Conservation (phyloP, 352 stramenopile species). For the Globisporangium spinosum region DNA sequence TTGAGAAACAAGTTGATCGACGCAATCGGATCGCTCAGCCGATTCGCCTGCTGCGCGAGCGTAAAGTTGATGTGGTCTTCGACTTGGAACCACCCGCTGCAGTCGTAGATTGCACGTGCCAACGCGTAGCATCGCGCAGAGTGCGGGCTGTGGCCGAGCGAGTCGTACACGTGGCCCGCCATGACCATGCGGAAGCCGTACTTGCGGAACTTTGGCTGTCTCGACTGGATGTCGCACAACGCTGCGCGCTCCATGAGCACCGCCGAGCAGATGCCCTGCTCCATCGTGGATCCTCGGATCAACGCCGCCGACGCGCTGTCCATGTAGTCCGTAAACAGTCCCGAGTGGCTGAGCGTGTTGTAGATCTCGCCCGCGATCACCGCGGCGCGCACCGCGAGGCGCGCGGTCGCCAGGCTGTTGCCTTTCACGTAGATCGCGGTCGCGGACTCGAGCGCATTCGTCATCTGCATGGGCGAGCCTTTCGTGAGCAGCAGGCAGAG, state of each 20-base stretch:
- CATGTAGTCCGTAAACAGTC: conserved; percentile 86
- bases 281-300: conserved; percentile 81
- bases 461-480: conserved; percentile 79
- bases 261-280: conserved; percentile 82
- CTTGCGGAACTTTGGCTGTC: conserved; percentile 79
- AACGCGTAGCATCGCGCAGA: conserved; percentile 80
- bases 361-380: conserved; percentile 84
- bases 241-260: conserved; percentile 77
- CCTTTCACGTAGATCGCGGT: conserved; percentile 65
- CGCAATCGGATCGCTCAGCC: conserved; percentile 69
- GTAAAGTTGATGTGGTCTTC: conserved; percentile 89
- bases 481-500: conserved; percentile 76
- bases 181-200: conserved; percentile 90
- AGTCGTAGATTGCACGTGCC: conserved; percentile 75
- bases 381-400: conserved; percentile 57
- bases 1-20: conserved; percentile 86
- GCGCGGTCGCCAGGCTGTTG: conserved; percentile 37
- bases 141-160: conserved; percentile 63
- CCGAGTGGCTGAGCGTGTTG: conserved; percentile 61
- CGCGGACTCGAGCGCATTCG: conserved; percentile 72
- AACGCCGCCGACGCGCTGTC: conserved; percentile 76
- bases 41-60: conserved; percentile 76
- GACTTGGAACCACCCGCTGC: conserved; percentile 78
- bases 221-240: conserved; percentile 69
- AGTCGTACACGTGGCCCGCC: conserved; percentile 82